phyloP scores from a whole-genome alignment of 208 protist species.

The Crithidia thermophila region DNA sequence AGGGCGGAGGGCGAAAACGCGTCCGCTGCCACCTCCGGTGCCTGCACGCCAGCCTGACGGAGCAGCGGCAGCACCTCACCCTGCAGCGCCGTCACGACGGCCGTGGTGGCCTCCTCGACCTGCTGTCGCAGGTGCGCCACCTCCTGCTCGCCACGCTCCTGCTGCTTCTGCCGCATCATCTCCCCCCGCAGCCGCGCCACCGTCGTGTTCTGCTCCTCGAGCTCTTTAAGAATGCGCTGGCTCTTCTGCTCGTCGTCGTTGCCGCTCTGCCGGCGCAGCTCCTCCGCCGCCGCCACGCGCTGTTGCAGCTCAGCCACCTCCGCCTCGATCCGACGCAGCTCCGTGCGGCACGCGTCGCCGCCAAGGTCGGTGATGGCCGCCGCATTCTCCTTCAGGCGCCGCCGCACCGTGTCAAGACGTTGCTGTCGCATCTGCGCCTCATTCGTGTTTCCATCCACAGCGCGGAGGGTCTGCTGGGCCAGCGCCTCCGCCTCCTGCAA shows the following conservation, averaged over 20 bases:
- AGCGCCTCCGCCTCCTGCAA: slow-evolving; percentile 41
- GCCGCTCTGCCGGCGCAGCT: slow-evolving; percentile 39
- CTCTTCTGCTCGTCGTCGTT: slow-evolving; percentile 39
- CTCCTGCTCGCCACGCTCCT: slow-evolving; percentile 37
- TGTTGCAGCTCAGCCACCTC: slow-evolving; percentile 51
- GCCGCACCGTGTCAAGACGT: slow-evolving; percentile 5
- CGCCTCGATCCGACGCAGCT: slow-evolving; percentile 28
- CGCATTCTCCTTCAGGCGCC: slow-evolving; percentile 27
- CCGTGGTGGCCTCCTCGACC: slow-evolving; percentile 36
- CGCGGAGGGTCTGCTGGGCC: slow-evolving; percentile 32
- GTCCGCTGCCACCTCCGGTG: slow-evolving; percentile 4
- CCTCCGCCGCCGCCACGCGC: slow-evolving; percentile 48
- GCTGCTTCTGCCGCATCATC: slow-evolving; percentile 57
- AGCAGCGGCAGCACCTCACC: slow-evolving; percentile 46
- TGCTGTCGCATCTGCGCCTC: slow-evolving; percentile 66
- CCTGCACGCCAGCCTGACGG: slow-evolving; percentile 23
- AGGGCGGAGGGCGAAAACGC: slow-evolving; percentile 14
- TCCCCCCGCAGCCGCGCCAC: slow-evolving; percentile 56
- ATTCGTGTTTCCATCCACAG: slow-evolving; percentile 53
- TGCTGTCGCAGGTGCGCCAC: slow-evolving; percentile 43
- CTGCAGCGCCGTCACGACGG: slow-evolving; percentile 31
- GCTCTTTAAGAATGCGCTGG: slow-evolving; percentile 38
- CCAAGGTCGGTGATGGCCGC: slow-evolving; percentile 21
- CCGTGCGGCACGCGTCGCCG: slow-evolving; percentile 7
- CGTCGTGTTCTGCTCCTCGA: slow-evolving; percentile 53